These are phyloP conservation scores for Alternaria dauci DNA, from an alignment of 2,329 filamentous ascomycete genomes.

Conservation along the genomic window DNA sequence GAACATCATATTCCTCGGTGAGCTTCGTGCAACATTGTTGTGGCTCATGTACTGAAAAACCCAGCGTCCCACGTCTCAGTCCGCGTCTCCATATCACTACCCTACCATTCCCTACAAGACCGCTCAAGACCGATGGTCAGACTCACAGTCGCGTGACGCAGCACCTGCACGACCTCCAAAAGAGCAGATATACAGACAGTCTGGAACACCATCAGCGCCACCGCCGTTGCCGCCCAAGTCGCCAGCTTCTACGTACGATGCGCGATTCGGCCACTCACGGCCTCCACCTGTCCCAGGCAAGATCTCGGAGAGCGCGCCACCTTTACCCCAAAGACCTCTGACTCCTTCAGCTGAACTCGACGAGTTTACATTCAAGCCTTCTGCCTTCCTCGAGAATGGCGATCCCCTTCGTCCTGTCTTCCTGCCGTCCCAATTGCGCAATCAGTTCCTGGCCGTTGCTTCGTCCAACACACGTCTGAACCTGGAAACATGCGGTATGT, in stretches of 20 bases:
- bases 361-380: slow-evolving; percentile 81
- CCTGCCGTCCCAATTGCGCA: slow-evolving; percentile 77
- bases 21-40: not conserved
- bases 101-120: slow-evolving; percentile 55
- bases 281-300: slow-evolving; percentile 45
- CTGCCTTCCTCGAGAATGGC: slow-evolving; percentile 89
- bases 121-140: slow-evolving; percentile 45
- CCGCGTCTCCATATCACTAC: slow-evolving; percentile 53
- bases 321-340: slow-evolving; percentile 46
- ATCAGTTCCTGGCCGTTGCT: slow-evolving; percentile 77
- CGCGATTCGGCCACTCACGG: slow-evolving; percentile 19
- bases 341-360: slow-evolving; percentile 56
- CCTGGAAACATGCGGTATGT: slow-evolving; percentile 92
- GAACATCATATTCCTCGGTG: slow-evolving; percentile 37
- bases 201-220: slow-evolving; percentile 32
- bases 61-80: slow-evolving; percentile 40
- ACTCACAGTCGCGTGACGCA: slow-evolving; percentile 24
- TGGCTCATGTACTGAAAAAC: slow-evolving; percentile 18
- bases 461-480: slow-evolving; percentile 79
- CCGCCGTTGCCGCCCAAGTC: slow-evolving; percentile 44
- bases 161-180: slow-evolving; percentile 53
- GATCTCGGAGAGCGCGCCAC: slow-evolving; percentile 34
- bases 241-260: slow-evolving; percentile 26
- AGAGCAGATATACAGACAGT: slow-evolving; percentile 39
- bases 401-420: slow-evolving; percentile 87